A percentile compares a stretch with the other conserved stretches of the same genome.
Conservation (phyloP, 2,329 filamentous ascomycete species). For the Ceratocystis huliohia region DNA sequence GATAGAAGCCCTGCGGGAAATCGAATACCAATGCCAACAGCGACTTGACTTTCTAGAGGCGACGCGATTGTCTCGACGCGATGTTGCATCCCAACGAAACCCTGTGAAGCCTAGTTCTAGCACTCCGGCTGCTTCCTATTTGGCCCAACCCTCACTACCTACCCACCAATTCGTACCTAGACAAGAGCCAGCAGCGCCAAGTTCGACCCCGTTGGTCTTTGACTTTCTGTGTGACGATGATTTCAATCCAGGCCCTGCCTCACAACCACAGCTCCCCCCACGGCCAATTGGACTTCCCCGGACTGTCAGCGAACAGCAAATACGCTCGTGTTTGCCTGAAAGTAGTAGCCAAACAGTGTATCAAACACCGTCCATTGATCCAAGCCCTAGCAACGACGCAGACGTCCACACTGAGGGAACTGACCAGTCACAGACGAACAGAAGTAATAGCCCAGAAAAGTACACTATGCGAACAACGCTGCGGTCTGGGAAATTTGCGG, state of each 20-base stretch:
- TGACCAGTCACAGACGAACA: constrained; percentile 19
- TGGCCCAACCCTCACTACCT: background rate
- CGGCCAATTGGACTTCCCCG: constrained; percentile 16
- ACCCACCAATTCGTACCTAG: background rate
- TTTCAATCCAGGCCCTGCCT: background rate
- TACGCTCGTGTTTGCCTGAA: background rate
- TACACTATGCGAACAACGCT: constrained; percentile 51
- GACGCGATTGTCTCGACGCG: constrained; percentile 50
- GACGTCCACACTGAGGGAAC: background rate
- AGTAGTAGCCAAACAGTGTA: background rate
- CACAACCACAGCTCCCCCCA: background rate
- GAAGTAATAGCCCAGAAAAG: constrained; percentile 47
- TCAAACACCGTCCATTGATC: background rate
- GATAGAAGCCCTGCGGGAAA: constrained; percentile 63
- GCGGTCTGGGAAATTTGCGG: constrained; percentile 36
- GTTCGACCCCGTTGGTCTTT: background rate
- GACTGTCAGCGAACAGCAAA: constrained; percentile 20
- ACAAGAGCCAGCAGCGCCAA: background rate
- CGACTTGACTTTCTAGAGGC: constrained; percentile 79
- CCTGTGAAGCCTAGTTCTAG: background rate
- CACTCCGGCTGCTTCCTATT: background rate
- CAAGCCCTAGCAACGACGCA: background rate
- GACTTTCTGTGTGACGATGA: background rate
- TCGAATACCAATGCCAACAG: constrained; percentile 89
- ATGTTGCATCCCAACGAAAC: background rate